These are phyloP conservation scores for Fremontodendron californicum DNA, from an alignment of 345 rosid genomes.

Conservation along the genomic window DNA sequence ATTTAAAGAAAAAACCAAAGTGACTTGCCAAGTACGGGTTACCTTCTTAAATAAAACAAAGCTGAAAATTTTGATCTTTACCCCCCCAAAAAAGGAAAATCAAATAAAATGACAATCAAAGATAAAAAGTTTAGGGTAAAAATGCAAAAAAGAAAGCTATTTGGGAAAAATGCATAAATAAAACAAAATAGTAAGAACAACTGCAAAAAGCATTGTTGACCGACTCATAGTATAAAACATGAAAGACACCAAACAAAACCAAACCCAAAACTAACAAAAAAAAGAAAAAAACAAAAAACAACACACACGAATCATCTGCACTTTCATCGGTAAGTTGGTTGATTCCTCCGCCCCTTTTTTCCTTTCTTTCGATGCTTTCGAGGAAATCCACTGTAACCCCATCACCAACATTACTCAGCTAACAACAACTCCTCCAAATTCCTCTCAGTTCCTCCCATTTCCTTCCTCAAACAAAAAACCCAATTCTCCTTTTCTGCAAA, in stretches of 20 bases:
- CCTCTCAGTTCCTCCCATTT: background rate
- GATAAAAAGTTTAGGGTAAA: too few relatives aligned
- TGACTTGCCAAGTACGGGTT: too few relatives aligned
- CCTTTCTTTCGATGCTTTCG: conserved; percentile 52
- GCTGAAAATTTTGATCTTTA: too few relatives aligned
- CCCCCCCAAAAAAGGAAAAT: too few relatives aligned
- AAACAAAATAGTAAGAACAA: too few relatives aligned
- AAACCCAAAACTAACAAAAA: background rate
- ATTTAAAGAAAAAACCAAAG: too few relatives aligned
- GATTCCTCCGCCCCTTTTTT: conserved; percentile 42
- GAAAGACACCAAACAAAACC: background rate
- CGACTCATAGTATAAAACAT: too few relatives aligned
- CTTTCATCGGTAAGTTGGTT: conserved; percentile 50
- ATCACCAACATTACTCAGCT: background rate
- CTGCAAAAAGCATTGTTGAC: too few relatives aligned
- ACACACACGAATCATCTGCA: background rate
- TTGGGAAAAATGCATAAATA: too few relatives aligned
- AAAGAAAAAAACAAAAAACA: background rate
- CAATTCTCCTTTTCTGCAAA: conserved; percentile 10
- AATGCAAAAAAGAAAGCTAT: too few relatives aligned
- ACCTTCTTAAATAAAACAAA: too few relatives aligned
- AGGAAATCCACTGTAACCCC: conserved; percentile 15
- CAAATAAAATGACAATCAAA: too few relatives aligned
- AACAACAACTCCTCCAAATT: background rate
- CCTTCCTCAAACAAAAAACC: background rate